These are phyloP conservation scores for Penicillium longicatenatum DNA, from an alignment of 495 filamentous ascomycete species.

Conservation along the genomic window DNA sequence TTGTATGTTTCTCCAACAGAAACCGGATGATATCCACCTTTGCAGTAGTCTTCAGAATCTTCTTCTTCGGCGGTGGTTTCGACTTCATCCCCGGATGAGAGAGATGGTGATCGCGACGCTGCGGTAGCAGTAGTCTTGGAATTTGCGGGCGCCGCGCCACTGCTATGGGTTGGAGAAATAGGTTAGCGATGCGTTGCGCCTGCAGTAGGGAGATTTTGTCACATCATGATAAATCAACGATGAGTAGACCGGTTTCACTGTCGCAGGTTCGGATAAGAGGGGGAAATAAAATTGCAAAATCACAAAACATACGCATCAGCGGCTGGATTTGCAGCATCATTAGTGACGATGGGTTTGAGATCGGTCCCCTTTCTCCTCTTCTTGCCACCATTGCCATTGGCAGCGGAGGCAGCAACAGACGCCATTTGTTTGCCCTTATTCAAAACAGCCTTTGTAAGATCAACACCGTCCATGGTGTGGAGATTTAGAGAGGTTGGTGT, in stretches of 20 bases:
- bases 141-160: conserved; percentile 40
- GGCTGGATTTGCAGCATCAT: conserved; percentile 58
- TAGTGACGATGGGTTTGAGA: conserved; percentile 88
- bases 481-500: conserved; percentile 11
- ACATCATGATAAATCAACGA: conserved; percentile 31
- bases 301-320: conserved; percentile 53
- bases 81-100: conserved; percentile 83
- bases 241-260: conserved; percentile 5
- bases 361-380: conserved; percentile 86
- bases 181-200: background rate
- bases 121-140: conserved; percentile 43
- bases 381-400: conserved; percentile 69
- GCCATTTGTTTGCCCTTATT: conserved; percentile 80
- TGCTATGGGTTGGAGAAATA: conserved; percentile 22
- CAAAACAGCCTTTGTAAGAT: conserved; percentile 73
- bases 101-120: conserved; percentile 74
- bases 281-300: conserved; percentile 21
- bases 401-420: conserved; percentile 55
- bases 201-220: background rate
- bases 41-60: conserved; percentile 98
- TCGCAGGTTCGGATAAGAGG: background rate
- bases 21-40: conserved; percentile 96
- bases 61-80: conserved; percentile 97
- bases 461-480: conserved; percentile 70
- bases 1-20: conserved; percentile 95